These are phyloP conservation scores for Penicillium arizonense DNA, from an alignment of 495 filamentous ascomycete genomes.

Conservation along the genomic window DNA sequence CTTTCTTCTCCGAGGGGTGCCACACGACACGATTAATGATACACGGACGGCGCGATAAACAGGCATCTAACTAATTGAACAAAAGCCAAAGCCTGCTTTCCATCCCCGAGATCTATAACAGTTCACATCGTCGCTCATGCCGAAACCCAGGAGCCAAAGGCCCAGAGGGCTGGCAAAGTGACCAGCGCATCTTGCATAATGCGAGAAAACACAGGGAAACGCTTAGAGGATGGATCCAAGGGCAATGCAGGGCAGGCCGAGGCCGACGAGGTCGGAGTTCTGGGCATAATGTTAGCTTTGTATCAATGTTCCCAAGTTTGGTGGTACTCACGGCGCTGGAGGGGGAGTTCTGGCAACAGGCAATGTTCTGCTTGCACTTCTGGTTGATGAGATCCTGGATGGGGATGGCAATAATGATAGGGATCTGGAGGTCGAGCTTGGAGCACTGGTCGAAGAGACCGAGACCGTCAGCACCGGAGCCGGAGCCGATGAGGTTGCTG, in stretches of 20 bases:
- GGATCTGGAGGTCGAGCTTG: conserved; percentile 27
- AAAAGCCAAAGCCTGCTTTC: conserved; percentile 20
- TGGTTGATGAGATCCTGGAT: conserved; percentile 41
- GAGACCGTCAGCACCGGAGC: conserved; percentile 31
- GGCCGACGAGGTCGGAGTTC: conserved; percentile 38
- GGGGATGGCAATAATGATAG: conserved; percentile 21
- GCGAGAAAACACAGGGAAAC: conserved; percentile 11
- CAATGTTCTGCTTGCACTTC: conserved; percentile 52
- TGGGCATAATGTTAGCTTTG: conserved; percentile 12
- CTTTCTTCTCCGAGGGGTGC: conserved; percentile 38
- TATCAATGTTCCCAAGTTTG: not conserved
- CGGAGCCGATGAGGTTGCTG: conserved; percentile 28
- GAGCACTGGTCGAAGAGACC: conserved; percentile 41
- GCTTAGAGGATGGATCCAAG: conserved; percentile 49
- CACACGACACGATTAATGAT: conserved; percentile 39
- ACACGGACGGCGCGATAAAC: conserved; percentile 26
- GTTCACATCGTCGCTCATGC: conserved; percentile 10
- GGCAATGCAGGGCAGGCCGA: conserved; percentile 47
- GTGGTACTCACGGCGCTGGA: conserved; percentile 30
- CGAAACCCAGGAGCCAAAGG: not conserved
- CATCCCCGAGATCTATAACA: conserved; percentile 24
- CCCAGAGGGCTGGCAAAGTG: conserved; percentile 1
- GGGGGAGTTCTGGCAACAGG: conserved; percentile 49
- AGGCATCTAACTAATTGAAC: conserved; percentile 24
- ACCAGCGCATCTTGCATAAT: conserved; percentile 20